Evolutionary conservation across 2,329 filamentous ascomycete species (phyloP).

Genomic region (Calonectria crousiana): DNA sequence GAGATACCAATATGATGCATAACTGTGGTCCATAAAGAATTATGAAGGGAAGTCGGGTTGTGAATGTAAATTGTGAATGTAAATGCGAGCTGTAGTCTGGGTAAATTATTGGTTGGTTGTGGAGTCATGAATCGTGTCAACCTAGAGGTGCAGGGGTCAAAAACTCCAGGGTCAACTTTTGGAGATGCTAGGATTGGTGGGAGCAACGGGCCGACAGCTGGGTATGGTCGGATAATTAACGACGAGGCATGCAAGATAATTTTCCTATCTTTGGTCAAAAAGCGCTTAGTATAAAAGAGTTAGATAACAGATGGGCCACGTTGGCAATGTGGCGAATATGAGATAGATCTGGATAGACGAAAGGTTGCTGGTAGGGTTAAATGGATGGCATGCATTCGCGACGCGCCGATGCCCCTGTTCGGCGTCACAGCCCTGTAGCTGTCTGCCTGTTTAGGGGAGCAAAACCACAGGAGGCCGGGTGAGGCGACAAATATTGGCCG

Average conservation of each 20-base stretch:
- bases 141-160: neutral
- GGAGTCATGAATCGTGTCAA: neutral
- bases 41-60: neutral
- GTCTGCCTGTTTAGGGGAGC: neutral
- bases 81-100: neutral
- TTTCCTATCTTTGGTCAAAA: neutral
- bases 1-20: constrained; percentile 20
- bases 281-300: neutral
- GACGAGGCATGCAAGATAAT: neutral
- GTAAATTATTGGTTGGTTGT: neutral
- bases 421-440: neutral
- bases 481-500: neutral
- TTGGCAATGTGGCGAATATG: neutral
- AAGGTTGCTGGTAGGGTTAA: neutral
- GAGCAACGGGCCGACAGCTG: constrained; percentile 23
- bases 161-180: neutral
- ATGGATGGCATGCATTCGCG: constrained; percentile 24
- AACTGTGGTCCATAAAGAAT: neutral
- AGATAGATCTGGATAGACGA: neutral
- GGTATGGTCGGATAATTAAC: neutral
- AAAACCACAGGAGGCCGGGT: neutral
- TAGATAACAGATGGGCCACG: neutral
- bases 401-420: constrained; percentile 8
- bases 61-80: neutral
- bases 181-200: neutral